Evolutionary conservation across 1,284 basidiomycete genomes (phyloP), one percentile per base, ranked within the genome.

Genomic region (Ceratobasidium sp.): DNA sequence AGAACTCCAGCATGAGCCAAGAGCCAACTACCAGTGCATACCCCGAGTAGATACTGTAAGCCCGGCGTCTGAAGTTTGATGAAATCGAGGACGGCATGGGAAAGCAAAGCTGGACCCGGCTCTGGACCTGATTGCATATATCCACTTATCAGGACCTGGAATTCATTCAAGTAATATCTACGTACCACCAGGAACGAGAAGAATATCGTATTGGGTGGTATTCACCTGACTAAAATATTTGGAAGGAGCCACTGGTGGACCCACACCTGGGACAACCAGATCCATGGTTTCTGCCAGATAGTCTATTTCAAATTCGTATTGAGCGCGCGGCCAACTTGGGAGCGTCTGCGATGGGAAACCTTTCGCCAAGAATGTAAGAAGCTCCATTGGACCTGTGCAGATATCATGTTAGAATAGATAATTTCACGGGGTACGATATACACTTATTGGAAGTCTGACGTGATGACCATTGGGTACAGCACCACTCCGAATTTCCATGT

Each of bases 1-100:
- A 71, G 68, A 10, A 67, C 22, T 15, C 70, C 70, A 6, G 68
- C 58, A 10, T 56, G 29, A 3, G 68, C 47, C 4, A 71, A 34
- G 2, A 71, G n/a, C 47, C 54, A 64, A 10, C 40, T 40, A 15
- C 70, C 70, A 10, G 68, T 69, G 43, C 70, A 71, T 49, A 65
- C 68, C 25, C 47, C 65, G 8, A 54, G 13, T 3, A 69, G 32
- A 38, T 69, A 69, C 42, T 69, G n/a, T 15, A 65, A 47, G 12
- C 35, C 42, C 1, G 70, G 68, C 12, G 42, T 25, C 45, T 34
- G 32, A 10, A 8, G 31, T 17, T 25, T 57, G 34, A 54, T 38
- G 45, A 58, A 68, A 13, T 55, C 65, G 13, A 65, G 22, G 27
- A 52, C 49, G 15, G 6, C 3, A 52, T 17, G 49, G 5, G 49